Percentiles rank a stretch among this genome's conserved stretches.
These are phyloP conservation scores for Microcyclosporella mali DNA, from an alignment of 2,329 filamentous ascomycete species.

Conservation along the genomic window DNA sequence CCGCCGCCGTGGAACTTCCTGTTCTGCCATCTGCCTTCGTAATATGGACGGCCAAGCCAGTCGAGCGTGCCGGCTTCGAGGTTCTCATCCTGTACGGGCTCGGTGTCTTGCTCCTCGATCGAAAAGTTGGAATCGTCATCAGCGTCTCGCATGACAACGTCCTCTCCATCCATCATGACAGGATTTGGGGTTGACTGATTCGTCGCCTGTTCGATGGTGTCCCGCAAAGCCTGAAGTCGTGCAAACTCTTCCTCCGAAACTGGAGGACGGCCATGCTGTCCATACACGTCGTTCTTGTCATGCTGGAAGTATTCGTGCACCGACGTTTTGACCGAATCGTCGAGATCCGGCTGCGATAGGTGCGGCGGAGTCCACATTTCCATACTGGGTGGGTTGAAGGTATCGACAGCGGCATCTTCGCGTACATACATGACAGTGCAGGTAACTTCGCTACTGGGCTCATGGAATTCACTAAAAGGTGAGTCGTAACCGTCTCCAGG, in stretches of 20 bases:
- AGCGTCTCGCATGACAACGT: constrained; percentile 29
- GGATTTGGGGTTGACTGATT: constrained; percentile 16
- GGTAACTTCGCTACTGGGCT: constrained; percentile 19
- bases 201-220: constrained; percentile 6
- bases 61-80: constrained; percentile 38
- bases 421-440: constrained; percentile 24
- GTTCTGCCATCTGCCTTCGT: constrained; percentile 49
- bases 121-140: constrained; percentile 14
- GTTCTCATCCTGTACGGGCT: constrained; percentile 1
- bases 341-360: neutral
- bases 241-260: constrained; percentile 2
- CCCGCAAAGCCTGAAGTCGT: neutral
- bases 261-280: neutral
- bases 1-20: constrained; percentile 50
- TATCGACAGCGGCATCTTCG: constrained; percentile 12
- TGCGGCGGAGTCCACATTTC: constrained; percentile 11
- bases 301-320: constrained; percentile 10
- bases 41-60: constrained; percentile 52
- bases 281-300: neutral
- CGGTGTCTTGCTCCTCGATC: constrained; percentile 33
- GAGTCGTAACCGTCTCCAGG: constrained; percentile 18
- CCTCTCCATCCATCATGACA: constrained; percentile 37
- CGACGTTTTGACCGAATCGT: constrained; percentile 8
- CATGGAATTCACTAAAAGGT: constrained; percentile 14
- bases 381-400: constrained; percentile 11